A percentile compares a stretch with the other conserved stretches of the same genome.
phyloP scores from a whole-genome alignment of 179 eudicot species.

The Heliamphora pulchella region DNA sequence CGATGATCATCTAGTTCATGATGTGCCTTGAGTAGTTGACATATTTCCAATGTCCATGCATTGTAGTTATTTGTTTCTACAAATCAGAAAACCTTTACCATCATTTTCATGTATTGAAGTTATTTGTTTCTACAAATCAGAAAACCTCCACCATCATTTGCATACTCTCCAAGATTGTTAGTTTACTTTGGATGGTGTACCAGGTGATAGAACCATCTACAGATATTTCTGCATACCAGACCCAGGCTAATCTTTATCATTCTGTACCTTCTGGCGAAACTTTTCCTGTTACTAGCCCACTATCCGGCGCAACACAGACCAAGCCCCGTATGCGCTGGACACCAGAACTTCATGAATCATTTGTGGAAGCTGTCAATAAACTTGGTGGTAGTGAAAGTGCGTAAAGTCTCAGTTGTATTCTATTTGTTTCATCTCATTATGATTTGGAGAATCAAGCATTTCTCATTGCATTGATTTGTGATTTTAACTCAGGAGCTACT shows the following conservation, averaged over 20 bases:
- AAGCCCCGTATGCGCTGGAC: conserved; percentile 91
- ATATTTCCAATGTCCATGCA: conserved; percentile 5
- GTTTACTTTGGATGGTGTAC: conserved; percentile 13
- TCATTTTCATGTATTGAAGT: not conserved
- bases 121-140: not conserved
- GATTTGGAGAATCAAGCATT: not conserved
- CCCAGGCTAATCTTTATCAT: conserved; percentile 28
- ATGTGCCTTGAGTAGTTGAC: not conserved
- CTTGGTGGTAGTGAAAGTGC: conserved; percentile 54
- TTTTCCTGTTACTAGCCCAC: conserved; percentile 38
- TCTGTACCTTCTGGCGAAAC: conserved; percentile 25
- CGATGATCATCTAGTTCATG: not conserved
- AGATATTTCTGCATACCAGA: conserved; percentile 26
- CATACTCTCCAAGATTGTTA: not conserved
- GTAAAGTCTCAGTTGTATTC: not conserved
- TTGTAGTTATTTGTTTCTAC: not conserved
- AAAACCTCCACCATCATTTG: not conserved
- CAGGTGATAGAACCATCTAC: conserved; percentile 45
- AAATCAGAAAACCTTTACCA: not conserved
- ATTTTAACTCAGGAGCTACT: conserved; percentile 57
- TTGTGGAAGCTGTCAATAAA: conserved; percentile 73
- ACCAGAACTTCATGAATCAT: conserved; percentile 79
- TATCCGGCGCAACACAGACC: conserved; percentile 34
- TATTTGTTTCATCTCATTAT: conserved; percentile 8
- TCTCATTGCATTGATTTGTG: conserved; percentile 10